Conservation (phyloP, 176 grass and related monocot species). For the Lolium multiflorum region DNA sequence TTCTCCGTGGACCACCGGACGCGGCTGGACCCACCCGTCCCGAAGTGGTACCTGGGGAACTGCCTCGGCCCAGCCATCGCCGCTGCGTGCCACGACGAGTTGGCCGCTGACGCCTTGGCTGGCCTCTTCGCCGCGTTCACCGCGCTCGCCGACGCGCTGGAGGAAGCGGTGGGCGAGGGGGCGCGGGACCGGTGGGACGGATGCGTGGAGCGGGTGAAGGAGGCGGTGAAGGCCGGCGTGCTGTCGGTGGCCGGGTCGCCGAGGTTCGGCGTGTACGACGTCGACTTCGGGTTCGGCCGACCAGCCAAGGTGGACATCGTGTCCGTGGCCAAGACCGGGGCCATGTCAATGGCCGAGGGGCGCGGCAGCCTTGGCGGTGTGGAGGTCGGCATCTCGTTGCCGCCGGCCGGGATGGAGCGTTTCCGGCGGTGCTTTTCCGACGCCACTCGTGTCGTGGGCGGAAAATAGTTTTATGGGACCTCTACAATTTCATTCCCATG, state of each 20-base stretch:
- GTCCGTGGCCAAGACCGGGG: background rate
- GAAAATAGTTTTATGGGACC: too few species aligned
- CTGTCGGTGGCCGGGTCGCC: background rate
- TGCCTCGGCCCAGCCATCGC: conserved; percentile 38
- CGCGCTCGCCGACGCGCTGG: conserved; percentile 15
- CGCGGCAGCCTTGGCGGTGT: background rate
- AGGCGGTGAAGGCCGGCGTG: conserved; percentile 16
- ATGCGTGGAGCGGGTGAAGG: conserved; percentile 12
- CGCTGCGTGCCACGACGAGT: background rate
- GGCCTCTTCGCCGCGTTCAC: conserved; percentile 10
- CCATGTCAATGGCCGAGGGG: background rate
- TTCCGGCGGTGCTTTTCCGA: background rate
- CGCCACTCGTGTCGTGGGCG: background rate
- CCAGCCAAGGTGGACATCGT: background rate
- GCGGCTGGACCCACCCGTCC: conserved; percentile 41
- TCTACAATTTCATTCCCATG: too few species aligned
- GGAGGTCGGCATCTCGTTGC: background rate
- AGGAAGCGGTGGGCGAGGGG: conserved; percentile 16
- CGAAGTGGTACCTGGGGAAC: conserved; percentile 49
- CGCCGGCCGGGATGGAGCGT: background rate
- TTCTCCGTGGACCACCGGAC: conserved; percentile 45
- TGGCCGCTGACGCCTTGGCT: background rate
- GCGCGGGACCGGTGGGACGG: background rate
- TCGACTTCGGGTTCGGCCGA: background rate
- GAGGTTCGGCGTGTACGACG: background rate